These are phyloP conservation scores for Geotrichum siamense DNA, from an alignment of 1,139 yeast genomes.

Conservation along the genomic window DNA sequence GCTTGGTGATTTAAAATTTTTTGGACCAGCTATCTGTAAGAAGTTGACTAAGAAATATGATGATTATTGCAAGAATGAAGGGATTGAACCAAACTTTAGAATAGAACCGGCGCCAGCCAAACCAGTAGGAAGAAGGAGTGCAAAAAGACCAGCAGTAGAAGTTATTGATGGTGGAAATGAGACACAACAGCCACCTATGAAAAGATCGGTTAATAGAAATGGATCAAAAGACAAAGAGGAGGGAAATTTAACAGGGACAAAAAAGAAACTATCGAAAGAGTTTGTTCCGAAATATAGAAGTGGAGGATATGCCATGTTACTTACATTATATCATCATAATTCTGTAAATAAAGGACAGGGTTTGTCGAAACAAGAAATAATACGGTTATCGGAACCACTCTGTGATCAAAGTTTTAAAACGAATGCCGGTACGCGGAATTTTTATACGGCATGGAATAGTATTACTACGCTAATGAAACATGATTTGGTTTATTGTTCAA, in stretches of 20 bases:
- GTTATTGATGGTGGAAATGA: constrained; percentile 40
- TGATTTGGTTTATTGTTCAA: constrained; percentile 51
- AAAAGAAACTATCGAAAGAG: constrained; percentile 32
- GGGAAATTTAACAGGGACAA: no score
- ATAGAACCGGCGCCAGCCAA: constrained; percentile 6
- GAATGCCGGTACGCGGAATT: constrained; percentile 50
- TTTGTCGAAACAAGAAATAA: constrained; percentile 54
- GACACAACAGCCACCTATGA: constrained; percentile 22
- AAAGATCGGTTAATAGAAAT: no score
- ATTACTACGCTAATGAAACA: constrained; percentile 56
- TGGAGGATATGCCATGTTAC: constrained; percentile 79
- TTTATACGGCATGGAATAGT: constrained; percentile 75
- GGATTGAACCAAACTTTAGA: constrained; percentile 25
- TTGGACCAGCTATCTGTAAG: constrained; percentile 58
- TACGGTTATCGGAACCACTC: constrained; percentile 49
- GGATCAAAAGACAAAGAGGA: no score
- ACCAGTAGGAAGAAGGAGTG: constrained; percentile 24
- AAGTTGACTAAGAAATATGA: constrained; percentile 40
- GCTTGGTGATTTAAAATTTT: constrained; percentile 44
- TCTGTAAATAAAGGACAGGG: constrained; percentile 39
- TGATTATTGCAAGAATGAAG: constrained; percentile 43
- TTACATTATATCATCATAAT: constrained; percentile 56
- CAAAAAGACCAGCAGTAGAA: constrained; percentile 46
- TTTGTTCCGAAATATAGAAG: constrained; percentile 75
- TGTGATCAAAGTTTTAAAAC: constrained; percentile 60